phyloP scores from a whole-genome alignment of 75 land plant species.

The Pinus albicaulis region DNA sequence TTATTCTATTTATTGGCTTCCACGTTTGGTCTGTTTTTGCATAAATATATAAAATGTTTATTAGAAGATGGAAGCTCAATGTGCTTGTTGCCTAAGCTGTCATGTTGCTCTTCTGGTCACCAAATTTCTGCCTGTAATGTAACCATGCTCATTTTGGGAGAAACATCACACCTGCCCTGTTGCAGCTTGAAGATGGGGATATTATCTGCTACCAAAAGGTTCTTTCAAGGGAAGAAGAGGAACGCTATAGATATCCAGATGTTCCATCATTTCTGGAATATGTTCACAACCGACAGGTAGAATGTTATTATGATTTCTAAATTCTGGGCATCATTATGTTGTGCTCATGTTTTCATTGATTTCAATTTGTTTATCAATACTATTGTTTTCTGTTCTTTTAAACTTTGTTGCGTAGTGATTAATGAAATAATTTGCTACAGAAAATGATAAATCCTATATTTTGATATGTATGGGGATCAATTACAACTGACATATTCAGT shows the following conservation, averaged over 20 bases:
- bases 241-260: conserved; percentile 75
- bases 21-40: background rate
- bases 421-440: background rate
- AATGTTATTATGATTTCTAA: background rate
- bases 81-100: background rate
- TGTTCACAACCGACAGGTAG: conserved; percentile 94
- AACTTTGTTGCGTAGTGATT: too few relatives aligned
- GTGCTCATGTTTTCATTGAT: background rate
- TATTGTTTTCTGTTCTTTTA: background rate
- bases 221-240: conserved; percentile 43
- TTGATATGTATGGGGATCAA: too few relatives aligned
- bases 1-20: background rate
- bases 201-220: conserved; percentile 91
- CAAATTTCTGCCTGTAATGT: background rate
- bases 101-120: background rate
- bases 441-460: too few relatives aligned
- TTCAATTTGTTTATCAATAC: background rate
- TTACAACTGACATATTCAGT: too few relatives aligned
- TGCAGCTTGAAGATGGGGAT: conserved; percentile 98
- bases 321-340: background rate
- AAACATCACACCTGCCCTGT: background rate
- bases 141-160: background rate
- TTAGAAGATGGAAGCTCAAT: too few relatives aligned
- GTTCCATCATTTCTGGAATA: conserved; percentile 95
- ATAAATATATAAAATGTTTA: too few relatives aligned